These are phyloP conservation scores for Thalia dealbata DNA, from an alignment of 176 grass and related monocot species.

Conservation along the genomic window DNA sequence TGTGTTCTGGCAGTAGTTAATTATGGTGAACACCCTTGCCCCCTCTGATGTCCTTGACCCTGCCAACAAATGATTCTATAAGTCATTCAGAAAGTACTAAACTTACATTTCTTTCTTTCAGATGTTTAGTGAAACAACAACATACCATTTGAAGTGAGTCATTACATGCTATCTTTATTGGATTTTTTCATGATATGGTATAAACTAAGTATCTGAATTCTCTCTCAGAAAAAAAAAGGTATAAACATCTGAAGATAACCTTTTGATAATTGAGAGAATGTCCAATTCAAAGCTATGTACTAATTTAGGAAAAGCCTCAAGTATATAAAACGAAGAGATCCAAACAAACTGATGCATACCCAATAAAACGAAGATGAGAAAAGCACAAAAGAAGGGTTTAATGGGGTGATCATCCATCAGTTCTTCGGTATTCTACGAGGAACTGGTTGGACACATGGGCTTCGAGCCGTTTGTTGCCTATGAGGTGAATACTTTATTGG, in stretches of 20 bases:
- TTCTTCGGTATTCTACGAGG: neutral
- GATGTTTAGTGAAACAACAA: no score
- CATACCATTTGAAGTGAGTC: no score
- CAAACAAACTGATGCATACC: neutral
- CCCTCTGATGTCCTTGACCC: conserved; percentile 23
- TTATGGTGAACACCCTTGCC: conserved; percentile 53
- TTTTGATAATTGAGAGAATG: no score
- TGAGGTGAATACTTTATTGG: neutral
- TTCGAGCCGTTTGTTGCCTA: neutral
- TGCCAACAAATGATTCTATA: neutral
- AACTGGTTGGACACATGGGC: neutral
- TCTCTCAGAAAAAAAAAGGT: no score
- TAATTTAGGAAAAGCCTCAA: no score
- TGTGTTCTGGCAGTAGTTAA: conserved; percentile 64
- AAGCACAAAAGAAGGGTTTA: neutral
- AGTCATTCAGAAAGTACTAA: no score
- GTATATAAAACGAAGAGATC: neutral
- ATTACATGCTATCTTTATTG: no score
- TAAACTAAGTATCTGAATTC: no score
- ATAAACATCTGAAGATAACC: no score
- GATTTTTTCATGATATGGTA: no score
- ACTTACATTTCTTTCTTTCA: no score
- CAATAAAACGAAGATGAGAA: neutral
- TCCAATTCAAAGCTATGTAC: no score
- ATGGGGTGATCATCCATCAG: neutral